These are phyloP conservation scores for Daedaleopsis sinensis DNA, from an alignment of 768 basidiomycete species.

Conservation along the genomic window DNA sequence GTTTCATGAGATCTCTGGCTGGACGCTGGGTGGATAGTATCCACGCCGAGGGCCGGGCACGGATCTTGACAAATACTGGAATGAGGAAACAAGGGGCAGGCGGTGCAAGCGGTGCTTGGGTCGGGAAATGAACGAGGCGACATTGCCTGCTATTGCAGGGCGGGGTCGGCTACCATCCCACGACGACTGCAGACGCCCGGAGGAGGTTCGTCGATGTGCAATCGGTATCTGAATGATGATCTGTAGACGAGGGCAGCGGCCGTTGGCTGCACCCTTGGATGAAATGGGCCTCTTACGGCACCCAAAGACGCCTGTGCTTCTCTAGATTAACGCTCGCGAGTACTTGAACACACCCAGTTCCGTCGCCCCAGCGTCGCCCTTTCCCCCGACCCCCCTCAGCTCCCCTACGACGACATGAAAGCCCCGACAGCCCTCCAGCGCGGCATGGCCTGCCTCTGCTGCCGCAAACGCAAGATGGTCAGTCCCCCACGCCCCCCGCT, in stretches of 20 bases:
- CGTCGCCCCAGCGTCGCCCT: not conserved
- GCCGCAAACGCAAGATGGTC: slow-evolving; percentile 44
- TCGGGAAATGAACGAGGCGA: slow-evolving; percentile 3
- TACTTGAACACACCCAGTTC: slow-evolving; percentile 12
- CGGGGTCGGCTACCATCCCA: not conserved
- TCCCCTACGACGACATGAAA: slow-evolving; percentile 33
- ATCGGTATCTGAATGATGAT: slow-evolving; percentile 22
- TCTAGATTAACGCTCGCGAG: slow-evolving; percentile 22
- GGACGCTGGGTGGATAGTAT: not conserved
- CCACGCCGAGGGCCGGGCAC: slow-evolving; percentile 10
- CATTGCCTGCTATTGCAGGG: not conserved
- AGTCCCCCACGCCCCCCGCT: slow-evolving; percentile 1
- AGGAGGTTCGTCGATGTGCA: not conserved
- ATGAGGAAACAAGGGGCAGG: slow-evolving; percentile 5
- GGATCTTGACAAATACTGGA: slow-evolving; percentile 17
- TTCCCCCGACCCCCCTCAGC: slow-evolving; percentile 13
- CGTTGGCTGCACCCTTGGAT: not conserved
- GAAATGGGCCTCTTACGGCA: slow-evolving; percentile 8
- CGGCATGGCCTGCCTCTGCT: slow-evolving; percentile 43
- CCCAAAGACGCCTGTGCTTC: slow-evolving; percentile 7
- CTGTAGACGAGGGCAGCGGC: not conserved
- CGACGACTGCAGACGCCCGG: not conserved
- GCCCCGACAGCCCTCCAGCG: slow-evolving; percentile 37
- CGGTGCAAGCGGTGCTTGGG: slow-evolving; percentile 20
- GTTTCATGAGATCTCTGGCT: not conserved